phyloP scores from a whole-genome alignment of 345 rosid species.

The Eutrema yunnanense region DNA sequence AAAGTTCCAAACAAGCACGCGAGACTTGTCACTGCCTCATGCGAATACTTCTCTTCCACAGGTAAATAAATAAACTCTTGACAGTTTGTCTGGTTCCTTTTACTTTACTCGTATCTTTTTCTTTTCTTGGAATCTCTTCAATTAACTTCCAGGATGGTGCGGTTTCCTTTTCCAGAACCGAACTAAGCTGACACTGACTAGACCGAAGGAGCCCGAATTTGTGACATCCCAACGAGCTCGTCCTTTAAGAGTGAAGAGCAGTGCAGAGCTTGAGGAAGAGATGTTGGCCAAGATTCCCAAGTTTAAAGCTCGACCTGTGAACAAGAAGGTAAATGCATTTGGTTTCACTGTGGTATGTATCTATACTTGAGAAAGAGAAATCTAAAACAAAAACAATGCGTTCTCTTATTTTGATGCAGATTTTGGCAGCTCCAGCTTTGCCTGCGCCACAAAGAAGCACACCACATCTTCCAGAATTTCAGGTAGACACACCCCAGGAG shows the following conservation, averaged over 20 bases:
- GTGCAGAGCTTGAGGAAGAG: constrained; percentile 97
- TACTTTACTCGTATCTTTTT: background rate
- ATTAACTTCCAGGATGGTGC: background rate
- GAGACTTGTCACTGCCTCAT: constrained; percentile 61
- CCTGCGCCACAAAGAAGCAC: constrained; percentile 58
- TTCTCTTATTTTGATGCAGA: constrained; percentile 38
- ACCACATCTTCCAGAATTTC: constrained; percentile 81
- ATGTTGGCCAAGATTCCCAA: constrained; percentile 95
- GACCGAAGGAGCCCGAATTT: constrained; percentile 90
- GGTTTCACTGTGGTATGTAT: background rate
- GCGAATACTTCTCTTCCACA: constrained; percentile 22
- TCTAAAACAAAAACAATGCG: background rate
- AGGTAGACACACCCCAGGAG: constrained; percentile 39
- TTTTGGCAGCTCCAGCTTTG: constrained; percentile 65
- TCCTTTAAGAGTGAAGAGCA: constrained; percentile 67
- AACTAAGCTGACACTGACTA: constrained; percentile 72
- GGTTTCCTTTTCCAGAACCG: constrained; percentile 28
- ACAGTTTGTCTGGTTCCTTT: background rate
- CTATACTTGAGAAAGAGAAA: background rate
- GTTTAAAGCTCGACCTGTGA: constrained; percentile 94
- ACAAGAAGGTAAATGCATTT: constrained; percentile 66
- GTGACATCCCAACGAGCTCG: constrained; percentile 88
- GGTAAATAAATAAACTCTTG: background rate
- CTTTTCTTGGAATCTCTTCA: constrained; percentile 3
- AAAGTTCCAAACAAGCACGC: constrained; percentile 80